These are phyloP conservation scores for Claviceps lovelessii DNA, from an alignment of 2,329 filamentous ascomycete species.

Conservation along the genomic window DNA sequence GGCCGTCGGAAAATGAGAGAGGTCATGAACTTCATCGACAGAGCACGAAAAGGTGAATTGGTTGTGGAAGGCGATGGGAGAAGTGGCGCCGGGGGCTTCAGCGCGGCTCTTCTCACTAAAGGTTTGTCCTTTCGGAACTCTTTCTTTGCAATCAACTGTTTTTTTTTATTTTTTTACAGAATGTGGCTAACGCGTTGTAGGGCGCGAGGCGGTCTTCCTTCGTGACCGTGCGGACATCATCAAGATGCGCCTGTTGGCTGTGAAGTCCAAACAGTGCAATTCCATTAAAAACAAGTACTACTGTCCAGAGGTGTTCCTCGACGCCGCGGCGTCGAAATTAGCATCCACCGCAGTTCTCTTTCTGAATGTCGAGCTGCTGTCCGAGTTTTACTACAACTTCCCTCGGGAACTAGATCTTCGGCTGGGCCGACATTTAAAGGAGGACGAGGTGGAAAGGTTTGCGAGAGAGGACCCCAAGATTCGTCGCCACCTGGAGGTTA, in stretches of 20 bases:
- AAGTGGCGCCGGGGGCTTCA: slow-evolving; percentile 87
- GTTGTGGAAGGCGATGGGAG: slow-evolving; percentile 69
- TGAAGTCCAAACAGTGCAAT: slow-evolving; percentile 83
- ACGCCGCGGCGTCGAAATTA: slow-evolving; percentile 88
- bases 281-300: slow-evolving; percentile 82
- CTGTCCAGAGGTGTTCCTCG: slow-evolving; percentile 95
- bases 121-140: slow-evolving; percentile 36
- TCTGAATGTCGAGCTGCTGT: slow-evolving; percentile 89
- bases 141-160: too few species aligned
- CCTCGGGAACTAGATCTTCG: slow-evolving; percentile 80
- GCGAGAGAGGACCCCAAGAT: slow-evolving; percentile 89
- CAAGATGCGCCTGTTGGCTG: slow-evolving; percentile 73
- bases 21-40: slow-evolving; percentile 83
- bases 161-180: background rate
- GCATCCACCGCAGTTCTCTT: slow-evolving; percentile 92
- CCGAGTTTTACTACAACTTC: slow-evolving; percentile 97
- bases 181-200: slow-evolving; percentile 30
- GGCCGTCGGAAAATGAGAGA: slow-evolving; percentile 76
- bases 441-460: slow-evolving; percentile 74
- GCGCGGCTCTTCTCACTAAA: slow-evolving; percentile 66
- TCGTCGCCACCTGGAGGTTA: slow-evolving; percentile 76
- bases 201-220: slow-evolving; percentile 85
- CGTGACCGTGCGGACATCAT: slow-evolving; percentile 82
- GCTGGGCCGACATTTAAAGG: slow-evolving; percentile 65
- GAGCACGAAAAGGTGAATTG: slow-evolving; percentile 72